Evolutionary conservation across 179 eudicot genomes (phyloP).

Genomic region (Spergularia azorica): DNA sequence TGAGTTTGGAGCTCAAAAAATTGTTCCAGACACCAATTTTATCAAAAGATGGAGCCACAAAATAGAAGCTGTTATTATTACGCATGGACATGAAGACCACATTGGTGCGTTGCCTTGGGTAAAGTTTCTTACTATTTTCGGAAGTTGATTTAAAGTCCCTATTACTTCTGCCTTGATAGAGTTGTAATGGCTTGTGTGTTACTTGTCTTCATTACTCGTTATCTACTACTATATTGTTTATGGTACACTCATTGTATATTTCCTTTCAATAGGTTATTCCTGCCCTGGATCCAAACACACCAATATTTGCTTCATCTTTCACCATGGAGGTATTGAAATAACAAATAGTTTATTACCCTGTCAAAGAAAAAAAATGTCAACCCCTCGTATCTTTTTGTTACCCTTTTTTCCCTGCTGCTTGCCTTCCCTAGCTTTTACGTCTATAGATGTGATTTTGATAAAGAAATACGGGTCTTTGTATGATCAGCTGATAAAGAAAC

Average conservation of each 20-base stretch:
- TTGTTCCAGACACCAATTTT: conserved; percentile 91
- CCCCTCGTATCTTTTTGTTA: neutral
- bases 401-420: neutral
- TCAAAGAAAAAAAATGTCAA: neutral
- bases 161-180: conserved; percentile 3
- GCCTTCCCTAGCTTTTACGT: neutral
- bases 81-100: conserved; percentile 99
- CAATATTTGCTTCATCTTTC: conserved; percentile 96
- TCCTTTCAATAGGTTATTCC: conserved; percentile 80
- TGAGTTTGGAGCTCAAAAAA: conserved; percentile 97
- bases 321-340: conserved; percentile 86
- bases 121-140: conserved; percentile 57
- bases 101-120: conserved; percentile 99
- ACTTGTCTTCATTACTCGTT: neutral
- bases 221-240: conserved; percentile 9
- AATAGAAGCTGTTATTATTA: conserved; percentile 96
- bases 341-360: neutral
- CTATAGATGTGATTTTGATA: neutral
- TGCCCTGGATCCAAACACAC: conserved; percentile 83
- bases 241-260: conserved; percentile 7
- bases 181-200: conserved; percentile 3
- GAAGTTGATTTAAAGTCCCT: conserved; percentile 11
- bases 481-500: conserved; percentile 90
- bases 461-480: conserved; percentile 16
- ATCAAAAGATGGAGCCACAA: conserved; percentile 96